A percentile compares a stretch with the other conserved stretches of the same genome.
Evolutionary conservation across 129 eudicot species (phyloP).

Genomic region (Flaveria sonorensis): DNA sequence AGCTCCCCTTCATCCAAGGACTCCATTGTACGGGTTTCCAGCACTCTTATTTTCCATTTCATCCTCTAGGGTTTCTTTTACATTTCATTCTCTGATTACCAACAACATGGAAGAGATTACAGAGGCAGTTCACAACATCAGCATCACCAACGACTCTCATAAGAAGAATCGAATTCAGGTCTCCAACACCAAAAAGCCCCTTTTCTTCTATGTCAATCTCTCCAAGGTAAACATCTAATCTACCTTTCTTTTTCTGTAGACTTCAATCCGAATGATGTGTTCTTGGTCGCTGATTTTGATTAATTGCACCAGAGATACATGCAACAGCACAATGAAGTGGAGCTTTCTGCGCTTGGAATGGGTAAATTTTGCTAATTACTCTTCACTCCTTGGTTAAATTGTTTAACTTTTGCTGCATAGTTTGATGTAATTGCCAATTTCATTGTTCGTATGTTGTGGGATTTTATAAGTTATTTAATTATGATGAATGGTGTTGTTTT

Average conservation of each 20-base stretch:
- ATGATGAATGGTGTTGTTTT: neutral
- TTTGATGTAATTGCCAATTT: constrained; percentile 6
- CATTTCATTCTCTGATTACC: constrained; percentile 11
- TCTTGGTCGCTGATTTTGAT: neutral
- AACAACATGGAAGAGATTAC: constrained; percentile 54
- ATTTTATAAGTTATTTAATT: neutral
- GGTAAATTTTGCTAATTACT: constrained; percentile 36
- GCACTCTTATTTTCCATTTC: constrained; percentile 4
- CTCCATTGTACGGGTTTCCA: constrained; percentile 31
- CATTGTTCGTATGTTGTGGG: neutral
- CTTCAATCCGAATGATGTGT: neutral
- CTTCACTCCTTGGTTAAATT: neutral
- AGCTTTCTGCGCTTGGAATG: constrained; percentile 81
- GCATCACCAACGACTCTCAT: constrained; percentile 31
- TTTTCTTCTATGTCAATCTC: constrained; percentile 72
- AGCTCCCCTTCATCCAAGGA: constrained; percentile 32
- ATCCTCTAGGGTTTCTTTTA: constrained; percentile 22
- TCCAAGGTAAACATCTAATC: constrained; percentile 51
- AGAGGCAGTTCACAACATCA: constrained; percentile 42
- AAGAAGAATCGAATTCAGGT: constrained; percentile 74
- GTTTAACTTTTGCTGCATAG: neutral
- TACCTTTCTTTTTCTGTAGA: neutral
- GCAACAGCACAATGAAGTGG: constrained; percentile 77
- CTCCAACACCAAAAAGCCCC: constrained; percentile 81
- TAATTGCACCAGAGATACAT: constrained; percentile 55